Conservation (phyloP, 352 stramenopile genomes). For the Hyaloperonospora arabidopsidis region DNA sequence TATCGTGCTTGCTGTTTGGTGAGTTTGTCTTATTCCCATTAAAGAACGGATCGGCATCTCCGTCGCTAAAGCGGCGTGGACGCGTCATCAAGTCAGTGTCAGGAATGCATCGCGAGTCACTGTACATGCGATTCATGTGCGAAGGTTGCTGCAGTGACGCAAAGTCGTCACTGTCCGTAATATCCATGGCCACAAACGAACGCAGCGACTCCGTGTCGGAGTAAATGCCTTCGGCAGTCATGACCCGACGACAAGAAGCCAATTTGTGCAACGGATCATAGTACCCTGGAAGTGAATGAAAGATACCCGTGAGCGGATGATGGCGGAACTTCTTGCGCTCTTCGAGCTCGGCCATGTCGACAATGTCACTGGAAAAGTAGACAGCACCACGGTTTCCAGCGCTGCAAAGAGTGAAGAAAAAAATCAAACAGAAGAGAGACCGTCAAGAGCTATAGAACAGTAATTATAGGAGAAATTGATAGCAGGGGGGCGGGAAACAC, state of each 20-base stretch:
- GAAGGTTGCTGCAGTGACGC: slow-evolving; percentile 44
- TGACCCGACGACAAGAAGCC: slow-evolving; percentile 53
- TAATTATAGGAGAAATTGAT: neutral
- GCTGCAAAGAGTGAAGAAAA: slow-evolving; percentile 24
- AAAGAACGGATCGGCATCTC: slow-evolving; percentile 70
- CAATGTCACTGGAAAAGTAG: slow-evolving; percentile 85
- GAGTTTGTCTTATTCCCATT: slow-evolving; percentile 24
- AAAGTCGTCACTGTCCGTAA: slow-evolving; percentile 55
- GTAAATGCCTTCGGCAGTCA: slow-evolving; percentile 49
- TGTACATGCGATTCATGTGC: slow-evolving; percentile 67
- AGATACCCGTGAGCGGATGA: slow-evolving; percentile 80
- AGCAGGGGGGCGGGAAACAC: slow-evolving; percentile 2
- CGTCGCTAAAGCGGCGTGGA: slow-evolving; percentile 74
- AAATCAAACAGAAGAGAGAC: neutral
- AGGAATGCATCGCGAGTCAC: slow-evolving; percentile 44
- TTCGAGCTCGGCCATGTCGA: slow-evolving; percentile 82
- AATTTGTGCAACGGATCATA: slow-evolving; percentile 81
- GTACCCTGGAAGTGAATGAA: slow-evolving; percentile 80
- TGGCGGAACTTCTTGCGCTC: slow-evolving; percentile 86
- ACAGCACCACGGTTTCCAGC: slow-evolving; percentile 78
- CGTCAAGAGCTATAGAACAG: neutral
- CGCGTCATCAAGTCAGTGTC: slow-evolving; percentile 34
- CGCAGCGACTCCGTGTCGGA: slow-evolving; percentile 69
- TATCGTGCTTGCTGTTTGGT: slow-evolving; percentile 23
- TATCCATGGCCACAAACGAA: slow-evolving; percentile 72